Evolutionary conservation across 768 basidiomycete species (phyloP).

Genomic region (Mycena belliarum): DNA sequence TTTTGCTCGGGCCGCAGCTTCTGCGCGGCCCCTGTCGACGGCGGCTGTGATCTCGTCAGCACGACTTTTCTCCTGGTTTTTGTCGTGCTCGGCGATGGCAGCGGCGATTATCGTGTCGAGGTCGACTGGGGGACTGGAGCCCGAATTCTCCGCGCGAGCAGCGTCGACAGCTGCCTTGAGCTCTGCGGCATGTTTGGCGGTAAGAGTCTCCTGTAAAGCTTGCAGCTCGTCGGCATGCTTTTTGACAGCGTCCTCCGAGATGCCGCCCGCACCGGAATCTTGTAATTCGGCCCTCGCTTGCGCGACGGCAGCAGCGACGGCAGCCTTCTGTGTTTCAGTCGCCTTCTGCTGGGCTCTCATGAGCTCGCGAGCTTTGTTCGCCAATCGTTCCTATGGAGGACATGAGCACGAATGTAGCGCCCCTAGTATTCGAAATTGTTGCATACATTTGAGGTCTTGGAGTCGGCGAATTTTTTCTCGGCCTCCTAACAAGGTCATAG

Average conservation of each 20-base stretch:
- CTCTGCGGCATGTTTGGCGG: conserved; percentile 52
- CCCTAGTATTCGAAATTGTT: not conserved
- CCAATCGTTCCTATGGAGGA: conserved; percentile 59
- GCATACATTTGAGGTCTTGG: conserved; percentile 34
- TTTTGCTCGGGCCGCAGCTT: conserved; percentile 59
- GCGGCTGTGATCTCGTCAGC: conserved; percentile 62
- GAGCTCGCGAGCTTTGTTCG: conserved; percentile 51
- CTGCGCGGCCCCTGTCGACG: conserved; percentile 68
- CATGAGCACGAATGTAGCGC: not conserved
- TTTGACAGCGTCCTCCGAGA: conserved; percentile 45
- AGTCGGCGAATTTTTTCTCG: conserved; percentile 44
- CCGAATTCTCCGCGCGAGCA: conserved; percentile 36
- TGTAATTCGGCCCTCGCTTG: conserved; percentile 52
- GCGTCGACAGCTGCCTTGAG: conserved; percentile 55
- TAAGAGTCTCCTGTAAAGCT: conserved; percentile 53
- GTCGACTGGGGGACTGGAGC: conserved; percentile 29
- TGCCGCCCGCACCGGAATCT: conserved; percentile 14
- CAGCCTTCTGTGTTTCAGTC: conserved; percentile 48
- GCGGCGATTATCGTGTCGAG: conserved; percentile 51
- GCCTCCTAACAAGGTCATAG: conserved; percentile 31
- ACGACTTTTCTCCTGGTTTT: conserved; percentile 46
- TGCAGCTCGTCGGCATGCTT: conserved; percentile 64
- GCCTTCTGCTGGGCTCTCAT: conserved; percentile 45
- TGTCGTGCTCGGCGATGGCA: conserved; percentile 51
- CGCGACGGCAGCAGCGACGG: conserved; percentile 58